Evolutionary conservation across 2,329 filamentous ascomycete species (phyloP).

Genomic region (Trichothecium sympodiale): DNA sequence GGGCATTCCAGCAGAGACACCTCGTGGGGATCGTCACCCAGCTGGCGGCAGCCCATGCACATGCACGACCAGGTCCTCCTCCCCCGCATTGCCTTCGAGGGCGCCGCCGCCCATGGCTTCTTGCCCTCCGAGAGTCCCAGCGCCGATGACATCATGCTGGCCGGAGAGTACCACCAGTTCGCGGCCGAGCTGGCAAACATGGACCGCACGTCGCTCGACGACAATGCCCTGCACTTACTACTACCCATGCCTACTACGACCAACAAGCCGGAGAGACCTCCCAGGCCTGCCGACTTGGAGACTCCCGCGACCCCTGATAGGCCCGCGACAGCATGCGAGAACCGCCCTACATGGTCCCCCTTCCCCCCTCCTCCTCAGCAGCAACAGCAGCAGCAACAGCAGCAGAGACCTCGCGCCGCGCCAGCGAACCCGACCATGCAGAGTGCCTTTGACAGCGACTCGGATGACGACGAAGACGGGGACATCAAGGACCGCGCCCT

Average conservation of each 20-base stretch:
- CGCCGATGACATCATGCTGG: slow-evolving; percentile 14
- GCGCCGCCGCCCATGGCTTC: too few species aligned
- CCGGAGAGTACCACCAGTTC: slow-evolving; percentile 24
- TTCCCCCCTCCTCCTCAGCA: background rate
- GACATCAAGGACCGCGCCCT: slow-evolving; percentile 9
- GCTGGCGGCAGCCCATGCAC: background rate
- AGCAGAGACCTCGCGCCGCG: background rate
- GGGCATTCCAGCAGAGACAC: background rate
- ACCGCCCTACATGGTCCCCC: too few species aligned
- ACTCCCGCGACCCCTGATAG: too few species aligned
- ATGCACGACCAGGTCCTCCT: too few species aligned
- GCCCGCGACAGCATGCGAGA: too few species aligned
- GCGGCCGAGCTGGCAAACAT: slow-evolving; percentile 17
- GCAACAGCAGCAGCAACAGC: background rate
- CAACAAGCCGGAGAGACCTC: background rate
- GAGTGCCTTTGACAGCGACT: slow-evolving; percentile 19
- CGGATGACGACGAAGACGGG: slow-evolving; percentile 16
- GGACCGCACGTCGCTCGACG: slow-evolving; percentile 11
- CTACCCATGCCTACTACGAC: slow-evolving; percentile 8
- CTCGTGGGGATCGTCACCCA: slow-evolving; percentile 1
- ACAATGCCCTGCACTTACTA: slow-evolving; percentile 4
- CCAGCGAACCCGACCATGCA: slow-evolving; percentile 10
- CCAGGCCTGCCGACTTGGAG: slow-evolving; percentile 2
- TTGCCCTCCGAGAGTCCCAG: too few species aligned
- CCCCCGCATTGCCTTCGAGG: too few species aligned